Evolutionary conservation across 140 eudicot species (phyloP), one percentile per base, ranked within the genome.

Genomic region (Bidens hawaiensis): DNA sequence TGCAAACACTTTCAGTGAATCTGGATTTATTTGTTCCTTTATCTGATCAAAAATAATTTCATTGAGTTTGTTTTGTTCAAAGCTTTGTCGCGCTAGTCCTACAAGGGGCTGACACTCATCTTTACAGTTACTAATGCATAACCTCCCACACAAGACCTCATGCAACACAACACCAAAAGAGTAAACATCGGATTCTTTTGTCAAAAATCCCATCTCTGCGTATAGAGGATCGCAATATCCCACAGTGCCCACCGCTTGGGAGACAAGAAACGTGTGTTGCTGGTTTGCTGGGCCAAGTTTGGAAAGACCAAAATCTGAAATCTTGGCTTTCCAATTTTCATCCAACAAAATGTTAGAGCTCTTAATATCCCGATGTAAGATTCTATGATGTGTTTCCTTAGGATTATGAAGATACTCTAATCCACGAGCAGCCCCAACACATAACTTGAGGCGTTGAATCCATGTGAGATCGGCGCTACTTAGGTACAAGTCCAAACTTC

Each of bases 261-360:
- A 28, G 11, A 64, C 77, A 6, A 62, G 31, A 63, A 53, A 45
- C 0, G 65, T 63, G 15, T 18, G 1, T 0, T 30, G n/a, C 38
- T 53, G 71, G 36, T 72, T 62, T 6, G 71, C 65, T 0, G 65
- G 75, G 11, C 75, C 45, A 28, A 70, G 1, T 48, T 62, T 71
- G 21, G 71, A 72, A 33, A 72, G 7, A 11, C 77, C 71, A 18
- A 72, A 26, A 24, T 72, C 77, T 1, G 71, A 53, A 53, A 72
- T 51, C 26, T 54, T 63, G 8, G 77, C 77, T 3, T 72, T 72
- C 71, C 76, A 71, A 22, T 71, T 40, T 10, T 71, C 70, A 40
- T 61, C 70, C 34, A 62, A 30, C 12, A 71, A 24, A 19, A 72
- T 72, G 15, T 72, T 72, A 3, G 60, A 31, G 8, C 71, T 62